Base-by-base conservation (phyloP, 2,329 filamentous ascomycete genomes). In the Microcyclospora pomicola region DNA sequence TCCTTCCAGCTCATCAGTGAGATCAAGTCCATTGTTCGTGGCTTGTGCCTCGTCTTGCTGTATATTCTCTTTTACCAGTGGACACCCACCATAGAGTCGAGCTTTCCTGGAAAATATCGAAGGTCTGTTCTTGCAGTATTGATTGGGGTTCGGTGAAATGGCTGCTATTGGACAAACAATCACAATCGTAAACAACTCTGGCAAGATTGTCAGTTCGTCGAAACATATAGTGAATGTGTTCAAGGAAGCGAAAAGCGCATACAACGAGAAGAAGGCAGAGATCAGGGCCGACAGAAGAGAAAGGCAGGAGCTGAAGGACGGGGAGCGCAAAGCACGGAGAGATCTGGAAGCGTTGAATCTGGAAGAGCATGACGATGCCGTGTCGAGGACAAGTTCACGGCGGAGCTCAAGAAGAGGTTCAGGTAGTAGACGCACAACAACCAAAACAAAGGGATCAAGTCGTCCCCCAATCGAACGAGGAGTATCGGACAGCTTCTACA, bases 161-260 rank as follows among this genome's bases (percentile, higher is more conserved):
- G 46, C 46, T n/a, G 45, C 48, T 34, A 36, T 74, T 27, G 68
- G 72, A 45, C 80, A 93, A 62, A 88, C 83, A 35, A 77, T 94
- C 49, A 87, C 84, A 48, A 82, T 93, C 53, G 80, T 93, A 62
- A 91, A 93, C 66, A 86, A 75, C 60, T 91, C 84, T 41, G 85
- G 85, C 53, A 92, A 93, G 64, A 78, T 93, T 36, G 83, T 94
- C 51, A 87, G 79, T 69, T 91, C 80, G 42, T 84, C 85, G 55
- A 94, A 92, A 64, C 83, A 94, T 51, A 68, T 96, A 15, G 74
- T 92, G 54, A 80, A 77, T 56, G 80, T 95, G 55, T 92, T 93
- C 70, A 93, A 85, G 59, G 86, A 95, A 58, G 88, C 87, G 46
- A 85, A 84, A 57, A 76, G 79, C 38, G 82, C 83, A 41, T 96